Base-by-base conservation (phyloP, 164 flowering plant species). In the Vitis cinerea region DNA sequence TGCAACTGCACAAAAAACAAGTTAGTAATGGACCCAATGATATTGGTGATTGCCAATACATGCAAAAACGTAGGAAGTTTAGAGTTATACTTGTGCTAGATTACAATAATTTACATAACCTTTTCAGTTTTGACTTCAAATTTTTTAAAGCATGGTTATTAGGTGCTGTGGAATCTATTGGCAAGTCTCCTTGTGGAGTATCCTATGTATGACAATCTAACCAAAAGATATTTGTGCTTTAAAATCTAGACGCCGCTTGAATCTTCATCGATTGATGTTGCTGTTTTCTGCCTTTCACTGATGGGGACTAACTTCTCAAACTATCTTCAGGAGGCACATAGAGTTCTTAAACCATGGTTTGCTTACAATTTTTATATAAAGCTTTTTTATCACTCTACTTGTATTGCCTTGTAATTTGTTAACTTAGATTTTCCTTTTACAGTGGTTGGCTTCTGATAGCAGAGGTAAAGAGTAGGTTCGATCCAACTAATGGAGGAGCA, bases 401-500 rank as follows among this genome's bases (percentile, higher is more conserved):
- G 2, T n/a, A 23, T 11, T n/a, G 1, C 47, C 23, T 62, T 64
- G 19, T 57, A n/a, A 27, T 27, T 59, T 31, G 27, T 6, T 71
- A 8, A 60, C 55, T 50, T 65, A 68, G n/a, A 50, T 71, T 16
- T 2, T 12, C 27, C 49, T 69, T 23, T 31, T 77, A 59, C 86
- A 94, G 97, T 64, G 97, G 99, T 30, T 90, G 97, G 97, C 92
- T 94, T 77, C 79, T 94, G 75, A 88, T 95, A 83, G 97, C 97
- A 47, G 97, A 95, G 81, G 99, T 94, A 8, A 88, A 88, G 78
- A 95, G 99, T 83, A 85, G 98, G 71, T 87, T 90, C 70, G 97
- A 95, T 79, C 97, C 98, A 50, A 87, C 72, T 31, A 93, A 71
- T 62, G 96, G 96, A 51, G 98, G 99, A 75, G 96, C 96, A 16